These are phyloP conservation scores for Colletotrichum tamarilloi DNA, from an alignment of 2,329 filamentous ascomycete genomes.

Conservation along the genomic window DNA sequence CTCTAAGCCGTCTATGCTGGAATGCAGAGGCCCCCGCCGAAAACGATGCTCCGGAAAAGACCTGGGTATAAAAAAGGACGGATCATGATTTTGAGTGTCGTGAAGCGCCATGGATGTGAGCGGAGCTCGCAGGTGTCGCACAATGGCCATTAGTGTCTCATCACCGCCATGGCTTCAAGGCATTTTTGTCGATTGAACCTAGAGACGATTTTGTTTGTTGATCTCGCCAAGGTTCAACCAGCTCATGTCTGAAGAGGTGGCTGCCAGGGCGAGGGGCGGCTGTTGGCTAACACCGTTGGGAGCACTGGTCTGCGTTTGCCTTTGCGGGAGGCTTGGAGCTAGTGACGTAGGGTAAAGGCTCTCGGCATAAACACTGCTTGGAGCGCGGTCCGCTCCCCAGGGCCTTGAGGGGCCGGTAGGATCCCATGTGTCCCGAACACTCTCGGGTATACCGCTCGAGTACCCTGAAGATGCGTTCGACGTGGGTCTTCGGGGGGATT, in stretches of 20 bases:
- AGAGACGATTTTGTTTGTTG: conserved; percentile 35
- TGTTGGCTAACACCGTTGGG: conserved; percentile 57
- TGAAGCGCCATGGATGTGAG: conserved; percentile 34
- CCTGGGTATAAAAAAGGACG: conserved; percentile 39
- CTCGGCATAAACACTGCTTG: conserved; percentile 63
- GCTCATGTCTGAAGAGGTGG: conserved; percentile 76
- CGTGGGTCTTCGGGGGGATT: conserved; percentile 56
- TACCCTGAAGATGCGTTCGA: conserved; percentile 67
- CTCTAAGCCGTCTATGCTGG: conserved; percentile 37
- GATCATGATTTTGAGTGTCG: conserved; percentile 37
- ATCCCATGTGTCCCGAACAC: conserved; percentile 68
- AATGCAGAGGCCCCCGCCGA: conserved; percentile 30
- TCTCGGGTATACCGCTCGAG: conserved; percentile 74
- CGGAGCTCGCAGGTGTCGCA: conserved; percentile 21
- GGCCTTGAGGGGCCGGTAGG: conserved; percentile 55
- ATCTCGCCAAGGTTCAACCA: conserved; percentile 78
- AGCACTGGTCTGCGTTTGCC: conserved; percentile 40
- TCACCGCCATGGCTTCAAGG: conserved; percentile 30
- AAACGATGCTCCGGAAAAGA: conserved; percentile 38
- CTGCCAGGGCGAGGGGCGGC: conserved; percentile 61
- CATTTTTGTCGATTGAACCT: conserved; percentile 3
- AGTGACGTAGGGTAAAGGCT: conserved; percentile 56
- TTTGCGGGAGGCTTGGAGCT: conserved; percentile 47
- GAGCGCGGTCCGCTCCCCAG: conserved; percentile 62
- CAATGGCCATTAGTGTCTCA: conserved; percentile 28